These are phyloP conservation scores for Aspergillus caelatus DNA, from an alignment of 2,329 filamentous ascomycete genomes.

Conservation along the genomic window DNA sequence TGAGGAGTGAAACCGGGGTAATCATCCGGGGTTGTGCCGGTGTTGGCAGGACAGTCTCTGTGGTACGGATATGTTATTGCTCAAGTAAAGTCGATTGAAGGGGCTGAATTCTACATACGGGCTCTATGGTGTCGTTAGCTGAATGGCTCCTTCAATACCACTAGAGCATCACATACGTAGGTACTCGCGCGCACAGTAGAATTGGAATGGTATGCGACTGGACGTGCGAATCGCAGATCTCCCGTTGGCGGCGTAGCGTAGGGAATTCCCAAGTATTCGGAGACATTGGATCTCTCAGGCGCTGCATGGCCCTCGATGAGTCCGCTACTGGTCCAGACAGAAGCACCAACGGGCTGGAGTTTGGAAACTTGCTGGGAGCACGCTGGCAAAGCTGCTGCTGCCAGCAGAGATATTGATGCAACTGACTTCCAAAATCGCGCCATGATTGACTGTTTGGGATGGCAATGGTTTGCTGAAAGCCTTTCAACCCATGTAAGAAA, in stretches of 20 bases:
- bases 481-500: background rate
- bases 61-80: background rate
- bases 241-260: constrained; percentile 31
- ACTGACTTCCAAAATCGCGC: background rate
- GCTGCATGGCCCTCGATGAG: constrained; percentile 25
- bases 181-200: constrained; percentile 12
- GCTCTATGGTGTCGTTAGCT: constrained; percentile 10
- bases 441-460: background rate
- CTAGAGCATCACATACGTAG: constrained; percentile 10
- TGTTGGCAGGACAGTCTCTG: constrained; percentile 27
- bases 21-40: constrained; percentile 16
- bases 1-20: constrained; percentile 27
- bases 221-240: constrained; percentile 30
- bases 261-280: constrained; percentile 33
- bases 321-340: constrained; percentile 28
- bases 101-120: constrained; percentile 13
- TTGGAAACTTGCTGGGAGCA: background rate
- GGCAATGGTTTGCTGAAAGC: background rate
- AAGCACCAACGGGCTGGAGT: constrained; percentile 1
- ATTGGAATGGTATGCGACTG: constrained; percentile 20
- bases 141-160: too few relatives aligned
- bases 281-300: constrained; percentile 17
- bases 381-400: background rate
- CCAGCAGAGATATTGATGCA: background rate
- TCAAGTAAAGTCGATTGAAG: background rate